Evolutionary conservation across 2,329 filamentous ascomycete genomes (phyloP).

Genomic region (Dactylellina haptotyla): DNA sequence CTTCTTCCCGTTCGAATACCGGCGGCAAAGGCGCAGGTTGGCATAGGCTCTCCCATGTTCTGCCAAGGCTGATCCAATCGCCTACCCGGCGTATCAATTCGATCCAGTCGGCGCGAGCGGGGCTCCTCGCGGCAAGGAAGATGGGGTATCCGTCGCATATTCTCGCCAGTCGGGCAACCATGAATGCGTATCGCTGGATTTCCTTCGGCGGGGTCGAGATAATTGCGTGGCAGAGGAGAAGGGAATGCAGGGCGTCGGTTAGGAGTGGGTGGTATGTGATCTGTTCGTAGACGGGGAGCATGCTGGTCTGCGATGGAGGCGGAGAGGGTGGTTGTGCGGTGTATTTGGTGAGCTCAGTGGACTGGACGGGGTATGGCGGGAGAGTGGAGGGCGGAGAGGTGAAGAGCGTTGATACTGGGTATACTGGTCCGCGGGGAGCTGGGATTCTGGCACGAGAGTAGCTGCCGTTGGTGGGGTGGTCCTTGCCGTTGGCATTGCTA

Average conservation of each 20-base stretch:
- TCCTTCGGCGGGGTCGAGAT: constrained; percentile 81
- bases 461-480: constrained; percentile 56
- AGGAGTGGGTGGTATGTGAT: constrained; percentile 84
- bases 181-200: constrained; percentile 80
- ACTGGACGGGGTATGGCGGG: constrained; percentile 70
- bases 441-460: constrained; percentile 32
- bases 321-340: constrained; percentile 59
- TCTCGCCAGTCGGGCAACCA: constrained; percentile 78
- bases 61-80: constrained; percentile 74
- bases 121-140: constrained; percentile 76
- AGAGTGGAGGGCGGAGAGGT: constrained; percentile 73
- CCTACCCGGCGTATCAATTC: constrained; percentile 75
- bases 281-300: constrained; percentile 67
- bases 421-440: constrained; percentile 64
- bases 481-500: constrained; percentile 5
- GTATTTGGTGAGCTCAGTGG: constrained; percentile 59
- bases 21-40: constrained; percentile 68
- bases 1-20: constrained; percentile 42
- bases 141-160: constrained; percentile 82
- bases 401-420: constrained; percentile 75
- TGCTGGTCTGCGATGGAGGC: constrained; percentile 61
- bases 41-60: constrained; percentile 78
- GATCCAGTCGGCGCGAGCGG: constrained; percentile 81
- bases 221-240: constrained; percentile 81
- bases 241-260: constrained; percentile 78